Evolutionary conservation across 1,284 basidiomycete species (phyloP).

Genomic region (Meira nashicola): DNA sequence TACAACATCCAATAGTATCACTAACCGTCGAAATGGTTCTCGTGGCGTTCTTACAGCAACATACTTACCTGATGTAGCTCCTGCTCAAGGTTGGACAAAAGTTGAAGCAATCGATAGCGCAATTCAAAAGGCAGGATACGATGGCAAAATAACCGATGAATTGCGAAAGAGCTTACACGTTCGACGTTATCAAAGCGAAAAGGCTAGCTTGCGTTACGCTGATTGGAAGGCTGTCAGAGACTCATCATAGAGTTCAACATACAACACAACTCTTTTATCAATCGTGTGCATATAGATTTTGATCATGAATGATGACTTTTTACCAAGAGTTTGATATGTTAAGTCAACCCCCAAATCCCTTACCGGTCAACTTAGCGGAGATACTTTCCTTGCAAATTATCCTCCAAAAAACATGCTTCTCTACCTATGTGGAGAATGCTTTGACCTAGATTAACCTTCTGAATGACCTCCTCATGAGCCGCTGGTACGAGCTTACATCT

Average conservation of each 20-base stretch:
- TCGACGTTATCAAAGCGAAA: conserved; percentile 78
- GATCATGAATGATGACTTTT: too few species aligned
- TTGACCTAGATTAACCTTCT: neutral
- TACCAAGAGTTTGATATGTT: too few species aligned
- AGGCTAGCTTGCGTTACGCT: conserved; percentile 67
- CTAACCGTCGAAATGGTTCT: conserved; percentile 53
- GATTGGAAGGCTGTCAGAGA: conserved; percentile 58
- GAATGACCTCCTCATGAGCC: neutral
- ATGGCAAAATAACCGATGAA: conserved; percentile 74
- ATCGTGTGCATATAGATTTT: too few species aligned
- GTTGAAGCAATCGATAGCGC: conserved; percentile 82
- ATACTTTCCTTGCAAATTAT: too few species aligned
- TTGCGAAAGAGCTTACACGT: conserved; percentile 71
- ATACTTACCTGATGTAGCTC: conserved; percentile 88
- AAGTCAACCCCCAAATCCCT: too few species aligned
- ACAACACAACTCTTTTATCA: too few species aligned
- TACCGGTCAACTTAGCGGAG: too few species aligned
- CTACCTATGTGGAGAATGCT: neutral
- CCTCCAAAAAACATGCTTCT: too few species aligned
- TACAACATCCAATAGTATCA: conserved; percentile 48
- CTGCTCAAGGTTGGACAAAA: conserved; percentile 89
- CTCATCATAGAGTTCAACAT: too few species aligned
- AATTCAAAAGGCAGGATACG: conserved; percentile 82
- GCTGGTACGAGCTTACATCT: conserved; percentile 1
- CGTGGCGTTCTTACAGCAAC: conserved; percentile 69